Conservation (phyloP, 139 green algal genomes). For the Picochlorum costavermella region DNA sequence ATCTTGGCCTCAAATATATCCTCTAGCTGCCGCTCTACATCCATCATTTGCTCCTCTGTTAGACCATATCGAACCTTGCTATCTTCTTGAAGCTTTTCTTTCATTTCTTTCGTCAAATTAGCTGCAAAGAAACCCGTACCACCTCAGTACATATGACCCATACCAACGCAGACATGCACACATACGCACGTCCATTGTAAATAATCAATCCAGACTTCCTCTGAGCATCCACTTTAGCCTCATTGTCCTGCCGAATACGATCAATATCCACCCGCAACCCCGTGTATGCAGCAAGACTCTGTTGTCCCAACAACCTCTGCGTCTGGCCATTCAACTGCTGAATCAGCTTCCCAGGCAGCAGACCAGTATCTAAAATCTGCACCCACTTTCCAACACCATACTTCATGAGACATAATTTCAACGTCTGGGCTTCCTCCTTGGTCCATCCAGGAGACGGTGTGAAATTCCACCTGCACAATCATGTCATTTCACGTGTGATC, state of each 20-base stretch:
- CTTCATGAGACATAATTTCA: slow-evolving; percentile 80
- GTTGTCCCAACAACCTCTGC: slow-evolving; percentile 79
- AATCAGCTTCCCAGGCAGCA: slow-evolving; percentile 81
- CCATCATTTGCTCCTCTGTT: slow-evolving; percentile 33
- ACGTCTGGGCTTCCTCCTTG: slow-evolving; percentile 63
- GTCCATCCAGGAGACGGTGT: slow-evolving; percentile 81
- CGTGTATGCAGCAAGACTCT: slow-evolving; percentile 60
- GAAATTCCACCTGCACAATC: slow-evolving; percentile 79
- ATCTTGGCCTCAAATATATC: slow-evolving; percentile 22
- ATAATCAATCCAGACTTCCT: slow-evolving; percentile 82
- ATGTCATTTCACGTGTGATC: not conserved
- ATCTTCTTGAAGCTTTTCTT: slow-evolving; percentile 44
- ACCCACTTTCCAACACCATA: slow-evolving; percentile 77
- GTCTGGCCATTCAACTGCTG: slow-evolving; percentile 86
- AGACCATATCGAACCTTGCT: slow-evolving; percentile 52
- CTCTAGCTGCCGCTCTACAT: slow-evolving; percentile 43
- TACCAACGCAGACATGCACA: not conserved
- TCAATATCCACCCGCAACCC: slow-evolving; percentile 66
- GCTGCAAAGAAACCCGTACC: slow-evolving; percentile 28
- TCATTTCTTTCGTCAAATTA: slow-evolving; percentile 59
- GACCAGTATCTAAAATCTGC: slow-evolving; percentile 67
- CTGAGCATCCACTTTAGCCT: slow-evolving; percentile 34
- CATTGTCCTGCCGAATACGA: slow-evolving; percentile 67
- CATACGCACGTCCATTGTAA: slow-evolving; percentile 55
- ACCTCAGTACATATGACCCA: not conserved